Percentiles rank a stretch among this genome's conserved stretches.
Conservation (phyloP, 306 rosid genomes). For the Herpetospermum pedunculosum region DNA sequence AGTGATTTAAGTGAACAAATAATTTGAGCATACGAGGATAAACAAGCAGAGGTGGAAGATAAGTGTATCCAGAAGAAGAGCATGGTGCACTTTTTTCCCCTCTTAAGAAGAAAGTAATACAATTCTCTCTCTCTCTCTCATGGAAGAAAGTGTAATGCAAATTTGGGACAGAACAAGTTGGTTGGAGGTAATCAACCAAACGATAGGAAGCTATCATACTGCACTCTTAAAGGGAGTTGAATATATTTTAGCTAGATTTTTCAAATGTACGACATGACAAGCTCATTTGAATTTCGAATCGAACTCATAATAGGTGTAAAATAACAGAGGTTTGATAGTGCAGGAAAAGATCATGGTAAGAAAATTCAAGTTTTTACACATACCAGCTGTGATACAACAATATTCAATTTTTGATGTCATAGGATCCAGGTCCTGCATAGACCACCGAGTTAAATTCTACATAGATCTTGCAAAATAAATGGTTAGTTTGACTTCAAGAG, state of each 20-base stretch:
- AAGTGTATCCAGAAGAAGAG: not conserved
- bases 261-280: not conserved
- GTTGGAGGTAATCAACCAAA: not conserved
- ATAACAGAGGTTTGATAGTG: not conserved
- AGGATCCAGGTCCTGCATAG: constrained; percentile 67
- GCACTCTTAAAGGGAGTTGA: not conserved
- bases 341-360: not conserved
- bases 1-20: not conserved
- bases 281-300: not conserved
- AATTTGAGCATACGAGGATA: not conserved
- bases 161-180: not conserved
- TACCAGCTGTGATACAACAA: constrained; percentile 90
- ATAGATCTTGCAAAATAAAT: constrained; percentile 1
- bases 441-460: not conserved
- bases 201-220: not conserved
- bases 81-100: not conserved
- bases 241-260: not conserved
- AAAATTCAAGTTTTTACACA: constrained; percentile 10
- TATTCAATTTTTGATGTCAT: constrained; percentile 60
- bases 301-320: not conserved
- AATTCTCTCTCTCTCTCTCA: not conserved
- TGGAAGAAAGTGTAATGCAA: not conserved
- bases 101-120: not conserved
- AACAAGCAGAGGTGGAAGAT: not conserved
- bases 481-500: constrained; percentile 2